Base-by-base conservation (phyloP, 2,329 filamentous ascomycete genomes). In the Elsinoe perseae region DNA sequence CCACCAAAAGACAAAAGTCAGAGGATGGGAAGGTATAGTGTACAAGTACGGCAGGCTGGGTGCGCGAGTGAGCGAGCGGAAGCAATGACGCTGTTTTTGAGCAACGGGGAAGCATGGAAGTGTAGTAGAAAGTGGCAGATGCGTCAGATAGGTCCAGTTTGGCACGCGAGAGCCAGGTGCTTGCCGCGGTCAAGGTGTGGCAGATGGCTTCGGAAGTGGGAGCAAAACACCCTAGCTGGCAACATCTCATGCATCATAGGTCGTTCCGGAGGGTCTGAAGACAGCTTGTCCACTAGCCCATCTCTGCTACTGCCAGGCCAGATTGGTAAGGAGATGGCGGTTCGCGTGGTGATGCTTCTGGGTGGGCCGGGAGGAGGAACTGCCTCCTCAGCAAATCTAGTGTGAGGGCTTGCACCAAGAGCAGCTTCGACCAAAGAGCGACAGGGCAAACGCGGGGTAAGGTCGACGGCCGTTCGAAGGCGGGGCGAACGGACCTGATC, bases 1-100 rank as follows among this genome's bases (percentile, higher is more conserved):
- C 48, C 48, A 52, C 48, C 48, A 38, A 52, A 52, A 52, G 48
- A 52, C 28, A 34, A 52, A 52, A 36, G 48, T 34, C 25, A 36
- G 30, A 52, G 28, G 48, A 52, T 36, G 48, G 48, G 48, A 52
- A 52, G 48, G 48, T 52, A 52, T 32, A 52, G 18, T 18, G 44
- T 50, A 50, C 44, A 50, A 50, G 44, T 50, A 50, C 44, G 44
- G 25, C 25, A 27, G 44, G 25, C 8, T 32, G 44, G 44, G 44
- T 30, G 25, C 44, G n/a, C 23, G 48, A 38, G 48, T 34, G 16
- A 38, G 48, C 23, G 30, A 30, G 28, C 28, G 28, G 30, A n/a
- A 38, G 48, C 28, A 38, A 38, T 34, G 48, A 38, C 28, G 48
- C 28, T 34, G 48, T 20, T 52, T 34, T 36, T 34, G 40, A 36